These are phyloP conservation scores for Geotrichum restrictum DNA, from an alignment of 1,139 yeast species.

Conservation along the genomic window DNA sequence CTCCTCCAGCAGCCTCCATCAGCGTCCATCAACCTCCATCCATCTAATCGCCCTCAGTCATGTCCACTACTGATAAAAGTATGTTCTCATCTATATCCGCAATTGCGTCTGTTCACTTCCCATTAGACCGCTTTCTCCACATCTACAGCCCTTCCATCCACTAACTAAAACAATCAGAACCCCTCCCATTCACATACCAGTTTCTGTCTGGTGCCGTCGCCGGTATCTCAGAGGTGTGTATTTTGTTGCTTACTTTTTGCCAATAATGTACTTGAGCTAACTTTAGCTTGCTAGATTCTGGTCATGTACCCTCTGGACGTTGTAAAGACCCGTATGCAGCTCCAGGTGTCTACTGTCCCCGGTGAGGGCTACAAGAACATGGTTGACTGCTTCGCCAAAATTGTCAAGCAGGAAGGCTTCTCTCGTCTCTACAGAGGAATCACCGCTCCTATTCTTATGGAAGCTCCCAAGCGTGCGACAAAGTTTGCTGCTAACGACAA, in stretches of 20 bases:
- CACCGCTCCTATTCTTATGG: slow-evolving; percentile 95
- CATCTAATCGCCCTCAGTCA: background rate
- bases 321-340: slow-evolving; percentile 94
- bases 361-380: slow-evolving; percentile 77
- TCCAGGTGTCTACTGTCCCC: slow-evolving; percentile 53
- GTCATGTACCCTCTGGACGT: slow-evolving; percentile 98
- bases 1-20: background rate
- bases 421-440: slow-evolving; percentile 86
- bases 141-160: too few relatives aligned
- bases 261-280: too few relatives aligned
- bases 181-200: slow-evolving; percentile 84
- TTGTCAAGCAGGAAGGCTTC: slow-evolving; percentile 80
- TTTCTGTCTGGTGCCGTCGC: slow-evolving; percentile 95
- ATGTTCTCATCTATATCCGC: background rate
- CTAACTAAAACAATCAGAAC: slow-evolving; percentile 13
- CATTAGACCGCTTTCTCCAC: background rate
- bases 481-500: slow-evolving; percentile 98
- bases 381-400: slow-evolving; percentile 75
- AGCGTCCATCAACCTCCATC: background rate
- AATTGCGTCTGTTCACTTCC: background rate
- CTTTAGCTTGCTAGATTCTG: slow-evolving; percentile 47
- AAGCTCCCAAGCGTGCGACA: slow-evolving; percentile 96
- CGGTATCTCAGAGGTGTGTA: slow-evolving; percentile 75
- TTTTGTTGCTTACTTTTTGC: background rate
- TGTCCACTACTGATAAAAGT: slow-evolving; percentile 14